phyloP scores from a whole-genome alignment of 1,284 basidiomycete species.

The Cryptococcus floricola region DNA sequence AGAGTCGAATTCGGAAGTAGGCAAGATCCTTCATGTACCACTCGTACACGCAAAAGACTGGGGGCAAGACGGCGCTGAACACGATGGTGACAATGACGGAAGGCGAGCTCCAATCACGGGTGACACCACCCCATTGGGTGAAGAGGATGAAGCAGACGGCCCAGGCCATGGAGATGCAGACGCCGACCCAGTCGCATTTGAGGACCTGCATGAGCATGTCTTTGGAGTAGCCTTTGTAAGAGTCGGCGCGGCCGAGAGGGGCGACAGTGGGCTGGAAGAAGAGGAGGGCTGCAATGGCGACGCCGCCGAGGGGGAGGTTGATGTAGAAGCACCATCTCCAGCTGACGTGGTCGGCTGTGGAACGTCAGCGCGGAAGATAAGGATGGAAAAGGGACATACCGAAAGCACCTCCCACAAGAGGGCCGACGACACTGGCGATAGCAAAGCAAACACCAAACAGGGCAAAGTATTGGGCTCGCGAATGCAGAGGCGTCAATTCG shows the following conservation, averaged over 20 bases:
- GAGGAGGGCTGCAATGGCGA: conserved; percentile 33
- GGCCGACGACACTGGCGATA: conserved; percentile 48
- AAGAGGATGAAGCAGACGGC: conserved; percentile 37
- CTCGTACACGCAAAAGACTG: conserved; percentile 44
- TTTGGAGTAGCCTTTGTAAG: conserved; percentile 38
- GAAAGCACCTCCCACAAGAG: conserved; percentile 51
- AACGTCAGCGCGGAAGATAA: conserved; percentile 35
- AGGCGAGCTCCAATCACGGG: conserved; percentile 43
- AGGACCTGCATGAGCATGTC: conserved; percentile 36
- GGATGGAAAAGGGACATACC: conserved; percentile 28
- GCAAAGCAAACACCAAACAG: conserved; percentile 45
- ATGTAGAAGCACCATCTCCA: conserved; percentile 46
- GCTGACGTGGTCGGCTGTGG: conserved; percentile 12
- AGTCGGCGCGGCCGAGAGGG: conserved; percentile 37
- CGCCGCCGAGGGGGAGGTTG: conserved; percentile 47
- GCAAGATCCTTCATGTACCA: conserved; percentile 43
- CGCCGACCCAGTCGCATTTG: conserved; percentile 45
- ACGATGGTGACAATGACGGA: conserved; percentile 48
- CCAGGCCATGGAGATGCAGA: conserved; percentile 38
- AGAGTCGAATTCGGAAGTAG: conserved; percentile 48
- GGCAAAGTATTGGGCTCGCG: conserved; percentile 38
- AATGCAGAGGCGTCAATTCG: conserved; percentile 41
- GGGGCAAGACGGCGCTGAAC: conserved; percentile 28
- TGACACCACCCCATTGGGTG: conserved; percentile 47
- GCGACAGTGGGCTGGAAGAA: conserved; percentile 33